Evolutionary conservation across 306 rosid genomes (phyloP), one percentile per base, ranked within the genome.

Genomic region (Sicyos edulis): DNA sequence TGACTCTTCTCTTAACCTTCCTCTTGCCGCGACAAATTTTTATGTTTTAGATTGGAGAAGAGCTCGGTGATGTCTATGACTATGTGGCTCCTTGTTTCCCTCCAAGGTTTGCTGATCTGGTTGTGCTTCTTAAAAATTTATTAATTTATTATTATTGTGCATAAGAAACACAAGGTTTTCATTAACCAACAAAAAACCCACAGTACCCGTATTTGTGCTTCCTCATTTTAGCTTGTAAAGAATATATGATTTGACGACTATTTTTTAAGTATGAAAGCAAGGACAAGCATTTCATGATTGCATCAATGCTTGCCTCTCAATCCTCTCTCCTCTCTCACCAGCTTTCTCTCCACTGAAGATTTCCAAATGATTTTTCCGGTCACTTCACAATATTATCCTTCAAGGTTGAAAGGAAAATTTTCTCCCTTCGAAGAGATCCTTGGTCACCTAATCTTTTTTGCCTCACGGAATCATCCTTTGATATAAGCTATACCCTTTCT

Each of bases 61-160:
- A 93, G 79, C 98, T 93, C 77, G 98, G 96, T 73, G 96, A 91
- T 81, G 81, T 93, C 74, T 93, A 88, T 51, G 98, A 93, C 65
- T 84, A 86, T 44, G 95, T 90, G 20, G 98, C 98, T 29, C 98
- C 97, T 70, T 93, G 97, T 83, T 93, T 93, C 63, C 97, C 96
- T 79, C 98, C 98, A 71, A 93, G 98, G 98, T 93, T 51, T 60
- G 87, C 51, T 22, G 59, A 50, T 51, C 21, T 70, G 6, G 45
- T 50, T 70, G 9, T 44, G 22, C 34, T 40, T 71, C 17, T 79
- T 22, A 71, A 54, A 54, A 68, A 81, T 50, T 76, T 77, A 62
- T 20, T 42, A 6, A 42, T 42, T 26, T 59, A 66, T 42, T 42
- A 42, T 42, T 8, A 42, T 42, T 42, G 47, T 42, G n/a, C 16